Conservation (phyloP, 148 eudicot species). For the Silene conica region DNA sequence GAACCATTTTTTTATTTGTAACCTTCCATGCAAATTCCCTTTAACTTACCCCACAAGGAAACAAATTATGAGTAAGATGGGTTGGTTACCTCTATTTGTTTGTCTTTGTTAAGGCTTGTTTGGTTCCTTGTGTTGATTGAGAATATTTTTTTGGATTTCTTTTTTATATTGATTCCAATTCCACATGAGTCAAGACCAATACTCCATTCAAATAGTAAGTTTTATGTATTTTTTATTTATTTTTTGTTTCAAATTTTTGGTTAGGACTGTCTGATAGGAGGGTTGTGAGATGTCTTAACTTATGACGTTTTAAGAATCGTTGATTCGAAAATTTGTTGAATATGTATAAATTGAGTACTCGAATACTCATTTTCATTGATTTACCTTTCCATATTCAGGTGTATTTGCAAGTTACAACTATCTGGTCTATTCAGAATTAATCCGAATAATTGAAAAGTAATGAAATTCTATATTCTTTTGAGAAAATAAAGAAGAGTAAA, state of each 20-base stretch:
- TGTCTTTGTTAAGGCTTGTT: constrained; percentile 75
- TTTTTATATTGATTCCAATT: constrained; percentile 34
- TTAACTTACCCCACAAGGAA: constrained; percentile 40
- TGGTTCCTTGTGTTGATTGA: constrained; percentile 46
- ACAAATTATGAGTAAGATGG: constrained; percentile 32
- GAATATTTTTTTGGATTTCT: constrained; percentile 35
- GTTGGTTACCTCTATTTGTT: constrained; percentile 37
- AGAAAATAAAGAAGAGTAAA: no score
- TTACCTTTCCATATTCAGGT: no score
- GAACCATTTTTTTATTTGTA: constrained; percentile 29
- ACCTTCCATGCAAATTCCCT: constrained; percentile 42
- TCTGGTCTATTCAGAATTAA: no score
- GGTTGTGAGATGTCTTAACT: no score
- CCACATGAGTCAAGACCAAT: constrained; percentile 24
- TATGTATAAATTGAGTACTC: neutral
- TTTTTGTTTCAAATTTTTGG: no score
- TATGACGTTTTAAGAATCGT: no score
- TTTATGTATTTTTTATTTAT: neutral
- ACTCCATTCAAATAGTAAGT: constrained; percentile 17
- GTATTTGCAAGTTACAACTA: no score
- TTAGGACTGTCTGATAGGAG: no score
- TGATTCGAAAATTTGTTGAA: no score
- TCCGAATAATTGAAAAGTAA: no score
- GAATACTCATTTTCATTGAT: no score
- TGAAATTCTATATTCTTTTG: no score